Evolutionary conservation across 2,329 filamentous ascomycete genomes (phyloP).

Genomic region (Pseudogymnoascus sp.): DNA sequence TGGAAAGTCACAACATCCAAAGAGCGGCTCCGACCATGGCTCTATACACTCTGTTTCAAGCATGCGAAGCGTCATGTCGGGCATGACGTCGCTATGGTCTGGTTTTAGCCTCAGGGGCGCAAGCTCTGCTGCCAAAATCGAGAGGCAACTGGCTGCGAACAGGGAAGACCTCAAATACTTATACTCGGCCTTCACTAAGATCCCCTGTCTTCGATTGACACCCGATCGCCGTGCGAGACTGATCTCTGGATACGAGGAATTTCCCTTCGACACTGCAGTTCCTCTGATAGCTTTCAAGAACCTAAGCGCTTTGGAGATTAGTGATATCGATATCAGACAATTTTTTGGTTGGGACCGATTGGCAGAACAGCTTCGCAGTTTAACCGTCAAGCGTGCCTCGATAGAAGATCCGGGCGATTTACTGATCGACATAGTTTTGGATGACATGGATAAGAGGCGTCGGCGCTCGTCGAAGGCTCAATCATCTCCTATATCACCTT

Average conservation of each 20-base stretch:
- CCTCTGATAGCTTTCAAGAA: slow-evolving; percentile 98
- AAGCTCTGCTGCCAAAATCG: slow-evolving; percentile 72
- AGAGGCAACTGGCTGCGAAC: slow-evolving; percentile 80
- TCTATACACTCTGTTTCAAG: slow-evolving; percentile 95
- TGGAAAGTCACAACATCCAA: slow-evolving; percentile 71
- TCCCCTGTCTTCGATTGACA: slow-evolving; percentile 80
- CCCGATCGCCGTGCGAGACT: slow-evolving; percentile 89
- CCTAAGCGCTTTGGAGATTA: slow-evolving; percentile 84
- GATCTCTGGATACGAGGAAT: slow-evolving; percentile 92
- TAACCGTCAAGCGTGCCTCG: slow-evolving; percentile 80
- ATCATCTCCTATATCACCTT: slow-evolving; percentile 68
- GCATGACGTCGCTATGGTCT: slow-evolving; percentile 89
- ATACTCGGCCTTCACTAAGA: slow-evolving; percentile 97
- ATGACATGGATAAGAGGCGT: slow-evolving; percentile 90
- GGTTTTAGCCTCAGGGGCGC: slow-evolving; percentile 76
- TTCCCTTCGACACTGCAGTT: slow-evolving; percentile 94
- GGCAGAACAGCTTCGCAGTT: slow-evolving; percentile 81
- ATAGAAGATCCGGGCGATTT: slow-evolving; percentile 88
- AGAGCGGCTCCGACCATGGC: slow-evolving; percentile 74
- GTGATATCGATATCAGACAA: slow-evolving; percentile 90
- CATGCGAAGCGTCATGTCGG: slow-evolving; percentile 93
- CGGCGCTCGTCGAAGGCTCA: slow-evolving; percentile 82
- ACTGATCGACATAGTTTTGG: slow-evolving; percentile 84
- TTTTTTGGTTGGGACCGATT: slow-evolving; percentile 96
- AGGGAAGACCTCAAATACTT: slow-evolving; percentile 89